phyloP scores from a whole-genome alignment of 31 red algal genomes.

The Pterothamnion heteromorphum region DNA sequence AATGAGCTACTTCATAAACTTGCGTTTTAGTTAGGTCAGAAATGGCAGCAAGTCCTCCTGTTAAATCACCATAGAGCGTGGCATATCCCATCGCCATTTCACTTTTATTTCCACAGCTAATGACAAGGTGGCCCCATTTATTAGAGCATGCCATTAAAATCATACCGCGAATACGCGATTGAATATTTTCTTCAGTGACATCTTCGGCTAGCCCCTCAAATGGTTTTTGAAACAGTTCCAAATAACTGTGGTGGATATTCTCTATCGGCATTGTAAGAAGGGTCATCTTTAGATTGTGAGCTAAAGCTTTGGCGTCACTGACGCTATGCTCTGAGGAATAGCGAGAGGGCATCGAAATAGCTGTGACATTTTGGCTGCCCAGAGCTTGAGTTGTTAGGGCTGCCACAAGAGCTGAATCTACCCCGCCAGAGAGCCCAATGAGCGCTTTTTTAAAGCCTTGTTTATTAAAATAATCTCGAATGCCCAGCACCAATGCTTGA shows the following conservation, averaged over 20 bases:
- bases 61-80: slow-evolving; percentile 23
- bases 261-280: neutral
- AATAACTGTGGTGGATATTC: neutral
- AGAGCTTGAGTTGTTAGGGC: neutral
- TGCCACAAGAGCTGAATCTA: slow-evolving; percentile 18
- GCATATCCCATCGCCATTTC: slow-evolving; percentile 28
- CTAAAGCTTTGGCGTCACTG: neutral
- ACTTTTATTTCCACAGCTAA: neutral
- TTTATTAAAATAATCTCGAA: neutral
- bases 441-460: neutral
- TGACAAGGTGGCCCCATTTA: neutral
- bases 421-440: neutral
- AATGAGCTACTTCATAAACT: neutral
- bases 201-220: neutral
- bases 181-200: slow-evolving; percentile 35
- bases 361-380: neutral
- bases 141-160: slow-evolving; percentile 14
- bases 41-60: neutral
- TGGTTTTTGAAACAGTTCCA: neutral
- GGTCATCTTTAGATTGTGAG: neutral
- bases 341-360: slow-evolving; percentile 6
- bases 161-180: neutral
- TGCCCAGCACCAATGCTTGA: neutral
- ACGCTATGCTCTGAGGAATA: slow-evolving; percentile 23
- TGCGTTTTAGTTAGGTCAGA: slow-evolving; percentile 1